Percentiles rank a stretch among this genome's conserved stretches.
phyloP scores from a whole-genome alignment of 805 yeast genomes.

The Kazachstania psychrophila region DNA sequence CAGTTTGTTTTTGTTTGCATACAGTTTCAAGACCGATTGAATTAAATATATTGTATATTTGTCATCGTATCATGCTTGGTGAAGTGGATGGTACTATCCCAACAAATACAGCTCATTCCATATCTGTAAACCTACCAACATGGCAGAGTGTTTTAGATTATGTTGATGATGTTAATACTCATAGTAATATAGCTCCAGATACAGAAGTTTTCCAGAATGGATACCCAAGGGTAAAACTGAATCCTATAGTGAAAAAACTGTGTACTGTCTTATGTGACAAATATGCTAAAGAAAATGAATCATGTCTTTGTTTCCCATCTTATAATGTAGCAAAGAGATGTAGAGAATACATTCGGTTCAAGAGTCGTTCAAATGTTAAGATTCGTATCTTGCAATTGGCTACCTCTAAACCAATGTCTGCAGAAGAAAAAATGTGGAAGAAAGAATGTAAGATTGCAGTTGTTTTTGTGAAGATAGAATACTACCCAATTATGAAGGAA shows the following conservation, averaged over 20 bases:
- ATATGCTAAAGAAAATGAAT: slow-evolving; percentile 76
- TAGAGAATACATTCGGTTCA: slow-evolving; percentile 59
- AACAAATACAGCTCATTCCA: slow-evolving; percentile 83
- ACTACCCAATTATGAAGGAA: slow-evolving; percentile 58
- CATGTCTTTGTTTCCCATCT: slow-evolving; percentile 66
- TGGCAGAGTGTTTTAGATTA: slow-evolving; percentile 92
- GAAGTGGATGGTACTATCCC: slow-evolving; percentile 80
- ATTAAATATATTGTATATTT: too few relatives aligned
- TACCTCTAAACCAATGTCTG: slow-evolving; percentile 55
- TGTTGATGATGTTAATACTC: slow-evolving; percentile 32
- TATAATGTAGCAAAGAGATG: slow-evolving; percentile 76
- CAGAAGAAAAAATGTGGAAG: slow-evolving; percentile 49
- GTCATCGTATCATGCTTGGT: slow-evolving; percentile 1
- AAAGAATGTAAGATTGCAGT: slow-evolving; percentile 65
- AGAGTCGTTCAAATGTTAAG: slow-evolving; percentile 17
- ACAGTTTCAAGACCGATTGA: too few relatives aligned
- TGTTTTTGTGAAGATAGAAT: slow-evolving; percentile 62
- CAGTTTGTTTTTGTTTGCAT: too few relatives aligned
- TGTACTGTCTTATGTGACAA: slow-evolving; percentile 46
- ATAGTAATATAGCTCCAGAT: slow-evolving; percentile 67
- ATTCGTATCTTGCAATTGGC: slow-evolving; percentile 65
- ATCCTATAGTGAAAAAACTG: slow-evolving; percentile 49
- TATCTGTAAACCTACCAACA: slow-evolving; percentile 87
- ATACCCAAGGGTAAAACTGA: slow-evolving; percentile 47
- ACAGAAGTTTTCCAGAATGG: slow-evolving; percentile 80